Evolutionary conservation across 257 asterid genomes (phyloP), one percentile per base, ranked within the genome.

Genomic region (Echium plantagineum): DNA sequence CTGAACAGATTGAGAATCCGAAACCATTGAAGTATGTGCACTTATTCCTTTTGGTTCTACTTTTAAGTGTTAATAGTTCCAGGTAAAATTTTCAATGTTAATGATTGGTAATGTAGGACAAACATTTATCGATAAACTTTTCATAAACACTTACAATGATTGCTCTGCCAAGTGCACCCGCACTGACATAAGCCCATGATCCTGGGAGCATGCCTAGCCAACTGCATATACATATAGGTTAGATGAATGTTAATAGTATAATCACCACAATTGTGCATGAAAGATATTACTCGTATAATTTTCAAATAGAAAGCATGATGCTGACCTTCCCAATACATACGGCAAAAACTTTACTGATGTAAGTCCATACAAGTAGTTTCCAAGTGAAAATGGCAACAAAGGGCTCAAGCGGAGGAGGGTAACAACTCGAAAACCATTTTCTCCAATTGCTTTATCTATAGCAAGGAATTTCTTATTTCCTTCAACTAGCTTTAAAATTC

Each of bases 131-230:
- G n/a, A n/a, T n/a, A n/a, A n/a, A n/a, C n/a, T 8, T 38, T 52
- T 46, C 60, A 62, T 21, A 26, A 49, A 61, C 71, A 76, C 98
- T 88, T 77, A 91, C 98, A 66, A 91, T 81, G 64, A 88, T 71
- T 64, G 95, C 95, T 55, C 98, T 86, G 59, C 97, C 95, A 70
- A 88, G 85, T 67, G 98, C 98, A 52, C 95, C 98, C 3, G 98
- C 98, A 59, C 94, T 91, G 74, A 91, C 98, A 59, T 91, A 91
- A 3, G 95, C 98, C 98, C 98, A 91, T 55, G 97, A 55, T 66
- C 98, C 98, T 0, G 98, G 97, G 71, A 91, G 97, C 97, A 88
- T 88, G 58, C 98, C 98, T 57, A 91, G 66, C 95, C 98, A 91
- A 73, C 98, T 91, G 90, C 78, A 63, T 17, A 54, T 42, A 68